phyloP scores from a whole-genome alignment of 2,329 filamentous ascomycete species.

The Fusarium pininemorale region DNA sequence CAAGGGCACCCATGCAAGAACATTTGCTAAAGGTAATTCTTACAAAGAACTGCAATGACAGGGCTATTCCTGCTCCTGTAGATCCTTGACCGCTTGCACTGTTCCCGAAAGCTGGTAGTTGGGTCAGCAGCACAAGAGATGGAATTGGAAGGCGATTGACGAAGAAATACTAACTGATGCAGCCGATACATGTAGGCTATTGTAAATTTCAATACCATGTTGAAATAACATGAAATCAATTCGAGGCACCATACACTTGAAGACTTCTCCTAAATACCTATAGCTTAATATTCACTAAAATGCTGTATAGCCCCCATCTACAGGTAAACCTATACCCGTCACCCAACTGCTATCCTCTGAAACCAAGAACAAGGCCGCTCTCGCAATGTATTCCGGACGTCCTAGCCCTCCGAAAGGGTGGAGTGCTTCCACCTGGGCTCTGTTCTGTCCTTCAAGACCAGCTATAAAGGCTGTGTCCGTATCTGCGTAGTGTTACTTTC shows the following conservation, averaged over 20 bases:
- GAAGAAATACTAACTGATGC: too few relatives aligned
- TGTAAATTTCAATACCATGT: too few relatives aligned
- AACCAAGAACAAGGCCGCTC: not conserved
- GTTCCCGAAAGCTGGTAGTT: not conserved
- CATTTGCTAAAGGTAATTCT: rapidly evolving
- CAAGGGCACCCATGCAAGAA: rapidly evolving
- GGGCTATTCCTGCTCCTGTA: not conserved
- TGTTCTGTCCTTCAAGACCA: not conserved
- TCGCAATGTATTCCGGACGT: not conserved
- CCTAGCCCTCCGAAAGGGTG: not conserved
- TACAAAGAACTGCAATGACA: rapidly evolving
- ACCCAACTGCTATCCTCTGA: not conserved
- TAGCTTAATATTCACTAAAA: not conserved
- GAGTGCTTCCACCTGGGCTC: not conserved
- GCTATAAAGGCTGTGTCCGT: not conserved
- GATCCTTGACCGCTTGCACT: not conserved
- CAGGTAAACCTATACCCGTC: not conserved
- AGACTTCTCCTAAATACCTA: too few relatives aligned
- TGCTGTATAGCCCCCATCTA: not conserved
- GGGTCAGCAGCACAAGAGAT: too few relatives aligned
- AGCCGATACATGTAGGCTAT: too few relatives aligned
- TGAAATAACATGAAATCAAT: too few relatives aligned
- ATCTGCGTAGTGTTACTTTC: not conserved
- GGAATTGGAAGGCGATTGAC: too few relatives aligned
- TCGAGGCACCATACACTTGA: rapidly evolving